Conservation (phyloP, 306 rosid genomes). For the Argentina anserina region DNA sequence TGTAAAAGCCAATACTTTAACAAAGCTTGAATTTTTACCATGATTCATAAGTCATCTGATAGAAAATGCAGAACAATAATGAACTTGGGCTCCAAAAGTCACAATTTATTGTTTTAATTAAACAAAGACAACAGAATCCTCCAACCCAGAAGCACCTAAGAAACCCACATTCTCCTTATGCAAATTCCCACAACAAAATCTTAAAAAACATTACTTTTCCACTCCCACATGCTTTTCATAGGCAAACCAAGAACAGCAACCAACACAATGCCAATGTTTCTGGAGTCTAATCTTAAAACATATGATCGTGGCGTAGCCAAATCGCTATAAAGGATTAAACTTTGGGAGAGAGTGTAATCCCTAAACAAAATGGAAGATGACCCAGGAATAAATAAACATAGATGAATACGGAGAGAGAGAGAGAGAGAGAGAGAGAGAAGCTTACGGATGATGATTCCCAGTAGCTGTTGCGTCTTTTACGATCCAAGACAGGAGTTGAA, state of each 20-base stretch:
- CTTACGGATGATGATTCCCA: slow-evolving; percentile 58
- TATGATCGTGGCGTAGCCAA: background rate
- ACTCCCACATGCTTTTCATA: background rate
- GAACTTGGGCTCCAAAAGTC: background rate
- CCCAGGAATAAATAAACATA: background rate
- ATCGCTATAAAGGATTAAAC: background rate
- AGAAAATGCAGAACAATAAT: background rate
- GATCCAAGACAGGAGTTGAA: slow-evolving; percentile 65
- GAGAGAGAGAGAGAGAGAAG: too few species aligned
- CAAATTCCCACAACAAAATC: background rate
- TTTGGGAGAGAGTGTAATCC: background rate
- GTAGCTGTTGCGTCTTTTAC: slow-evolving; percentile 45
- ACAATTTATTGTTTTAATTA: background rate
- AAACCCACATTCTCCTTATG: background rate
- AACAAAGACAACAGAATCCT: background rate
- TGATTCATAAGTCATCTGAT: background rate
- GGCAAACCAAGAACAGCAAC: background rate
- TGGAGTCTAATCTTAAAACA: background rate
- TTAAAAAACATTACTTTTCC: background rate
- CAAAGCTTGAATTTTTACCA: background rate
- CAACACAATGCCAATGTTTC: background rate
- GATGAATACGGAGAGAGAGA: background rate
- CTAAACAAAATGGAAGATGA: background rate
- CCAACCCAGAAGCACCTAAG: background rate
- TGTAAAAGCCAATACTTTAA: background rate